Evolutionary conservation across 73 alveolate species (phyloP).

Genomic region (Paramecium caudatum): DNA sequence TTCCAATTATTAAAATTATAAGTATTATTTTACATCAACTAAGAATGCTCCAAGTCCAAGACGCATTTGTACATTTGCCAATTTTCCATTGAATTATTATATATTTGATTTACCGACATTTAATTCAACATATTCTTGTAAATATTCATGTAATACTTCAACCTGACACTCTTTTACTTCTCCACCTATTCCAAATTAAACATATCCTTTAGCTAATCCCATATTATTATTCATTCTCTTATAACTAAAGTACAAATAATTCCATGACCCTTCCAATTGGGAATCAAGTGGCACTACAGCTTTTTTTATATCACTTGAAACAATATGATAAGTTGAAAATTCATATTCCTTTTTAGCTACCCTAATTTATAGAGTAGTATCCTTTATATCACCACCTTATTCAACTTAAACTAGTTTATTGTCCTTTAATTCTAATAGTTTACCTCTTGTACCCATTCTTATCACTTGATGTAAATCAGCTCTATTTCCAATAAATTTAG

Average conservation of each 20-base stretch:
- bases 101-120: conserved; percentile 40
- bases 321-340: conserved; percentile 5
- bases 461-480: not conserved
- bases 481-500: conserved; percentile 31
- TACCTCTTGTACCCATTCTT: conserved; percentile 38
- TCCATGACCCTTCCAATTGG: conserved; percentile 62
- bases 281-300: not conserved
- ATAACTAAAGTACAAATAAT: conserved; percentile 44
- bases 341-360: conserved; percentile 43
- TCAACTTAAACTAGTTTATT: not conserved
- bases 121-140: conserved; percentile 10
- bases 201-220: conserved; percentile 62
- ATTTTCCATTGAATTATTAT: conserved; percentile 41
- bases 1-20: not conserved
- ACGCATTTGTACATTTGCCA: not conserved
- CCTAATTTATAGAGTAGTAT: conserved; percentile 12
- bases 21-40: not conserved
- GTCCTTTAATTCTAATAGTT: not conserved
- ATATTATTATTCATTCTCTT: conserved; percentile 19
- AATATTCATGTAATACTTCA: not conserved
- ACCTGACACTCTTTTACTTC: not conserved
- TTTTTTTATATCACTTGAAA: not conserved
- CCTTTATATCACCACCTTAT: conserved; percentile 7
- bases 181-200: conserved; percentile 52
- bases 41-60: conserved; percentile 35